Evolutionary conservation across 2,329 filamentous ascomycete species (phyloP).

Genomic region (Pezicula neosporulosa): DNA sequence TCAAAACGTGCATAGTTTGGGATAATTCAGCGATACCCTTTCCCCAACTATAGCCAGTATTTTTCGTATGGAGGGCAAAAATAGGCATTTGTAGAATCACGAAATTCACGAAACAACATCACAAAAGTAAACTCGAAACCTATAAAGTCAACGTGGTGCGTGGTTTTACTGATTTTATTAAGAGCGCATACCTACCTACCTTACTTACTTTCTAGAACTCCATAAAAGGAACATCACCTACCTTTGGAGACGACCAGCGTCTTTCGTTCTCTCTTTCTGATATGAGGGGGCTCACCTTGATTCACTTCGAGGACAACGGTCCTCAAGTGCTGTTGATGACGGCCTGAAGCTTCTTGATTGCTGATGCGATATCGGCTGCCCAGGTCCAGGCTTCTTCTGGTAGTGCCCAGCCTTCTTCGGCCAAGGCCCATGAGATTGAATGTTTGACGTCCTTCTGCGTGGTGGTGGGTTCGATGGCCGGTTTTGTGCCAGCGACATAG

Average conservation of each 20-base stretch:
- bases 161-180: no score
- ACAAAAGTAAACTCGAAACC: no score
- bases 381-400: neutral
- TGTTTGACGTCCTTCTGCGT: conserved; percentile 59
- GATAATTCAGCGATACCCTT: no score
- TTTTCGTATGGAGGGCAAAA: no score
- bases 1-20: neutral
- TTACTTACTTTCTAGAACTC: no score
- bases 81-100: no score
- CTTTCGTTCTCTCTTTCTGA: neutral
- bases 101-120: no score
- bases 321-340: neutral
- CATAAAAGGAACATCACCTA: no score
- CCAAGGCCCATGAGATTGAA: conserved; percentile 58
- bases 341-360: neutral
- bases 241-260: no score
- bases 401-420: neutral
- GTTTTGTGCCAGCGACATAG: conserved; percentile 39
- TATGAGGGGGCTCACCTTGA: neutral
- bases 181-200: no score
- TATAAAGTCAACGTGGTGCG: no score
- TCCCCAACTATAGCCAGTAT: no score
- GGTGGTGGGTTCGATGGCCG: conserved; percentile 50
- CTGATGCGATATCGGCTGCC: neutral
- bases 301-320: neutral